Base-by-base conservation (phyloP, 805 yeast genomes). In the Suhomyces sp. region DNA sequence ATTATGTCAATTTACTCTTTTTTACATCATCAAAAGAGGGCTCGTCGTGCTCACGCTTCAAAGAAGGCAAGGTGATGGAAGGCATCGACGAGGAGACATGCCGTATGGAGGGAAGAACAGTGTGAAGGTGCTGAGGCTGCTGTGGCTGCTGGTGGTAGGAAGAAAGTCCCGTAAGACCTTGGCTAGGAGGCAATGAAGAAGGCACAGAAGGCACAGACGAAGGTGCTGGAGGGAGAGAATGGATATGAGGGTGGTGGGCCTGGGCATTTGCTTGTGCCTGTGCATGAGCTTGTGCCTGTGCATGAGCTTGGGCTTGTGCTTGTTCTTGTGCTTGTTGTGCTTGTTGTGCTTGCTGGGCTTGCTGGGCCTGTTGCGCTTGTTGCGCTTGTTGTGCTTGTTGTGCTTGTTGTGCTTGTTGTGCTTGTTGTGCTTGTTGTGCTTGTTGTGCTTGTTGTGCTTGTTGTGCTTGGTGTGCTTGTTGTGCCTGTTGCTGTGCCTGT, bases 11-110 rank as follows among this genome's bases (percentile, higher is more conserved):
- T 17, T 44, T 49, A 3, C 27, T 27, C 50, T 56, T 56, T 46
- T 56, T 56, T 22, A 46, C 46, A 15, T 46, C 52, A 10, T 50
- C 56, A 2, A 31, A 15, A 20, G 33, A 22, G 15, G 43, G 15
- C 19, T 61, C 64, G 3, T 63, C 66, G 43, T 54, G 53, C 35
- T 63, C 68, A 25, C 67, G 57, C 52, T 63, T 64, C 29, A 63
- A 57, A 6, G 64, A 52, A 15, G 65, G 65, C 33, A 55, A 54
- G 37, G 54, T 55, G 15, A 54, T 53, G n/a, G 50, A 48, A 31
- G 46, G 46, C 19, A 50, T 35, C 15, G 52, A 44, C 21, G 46
- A 35, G 2, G 50, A 31, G 29, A 52, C 49, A 24, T 43, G 47
- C 43, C 52, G 37, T n/a, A 50, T 44, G 15, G 51, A 48, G 17